phyloP scores from a whole-genome alignment of 176 grass and related monocot species.

The Metroxylon sagu region DNA sequence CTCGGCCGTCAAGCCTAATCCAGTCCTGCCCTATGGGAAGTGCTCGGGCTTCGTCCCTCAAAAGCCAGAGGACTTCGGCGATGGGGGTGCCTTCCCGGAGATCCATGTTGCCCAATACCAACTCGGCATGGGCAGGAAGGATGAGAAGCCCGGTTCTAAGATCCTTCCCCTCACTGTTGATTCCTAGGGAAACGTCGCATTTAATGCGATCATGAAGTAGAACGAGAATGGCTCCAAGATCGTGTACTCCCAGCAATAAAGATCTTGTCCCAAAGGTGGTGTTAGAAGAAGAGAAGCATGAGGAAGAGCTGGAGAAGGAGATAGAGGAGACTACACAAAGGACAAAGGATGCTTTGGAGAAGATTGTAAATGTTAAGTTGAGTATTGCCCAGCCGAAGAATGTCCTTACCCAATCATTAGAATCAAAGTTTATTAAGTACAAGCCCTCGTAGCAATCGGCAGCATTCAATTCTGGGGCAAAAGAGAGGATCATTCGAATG shows the following conservation, averaged over 20 bases:
- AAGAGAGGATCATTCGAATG: slow-evolving; percentile 94
- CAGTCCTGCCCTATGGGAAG: slow-evolving; percentile 60
- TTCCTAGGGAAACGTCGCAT: slow-evolving; percentile 68
- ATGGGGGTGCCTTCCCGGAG: slow-evolving; percentile 91
- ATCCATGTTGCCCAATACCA: slow-evolving; percentile 89
- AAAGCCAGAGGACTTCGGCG: slow-evolving; percentile 63
- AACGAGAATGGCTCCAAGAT: slow-evolving; percentile 86
- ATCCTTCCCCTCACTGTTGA: slow-evolving; percentile 90
- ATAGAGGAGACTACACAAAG: slow-evolving; percentile 75
- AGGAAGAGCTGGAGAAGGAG: slow-evolving; percentile 65
- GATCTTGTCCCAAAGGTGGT: slow-evolving; percentile 75
- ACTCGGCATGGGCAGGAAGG: slow-evolving; percentile 73
- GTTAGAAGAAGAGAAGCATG: slow-evolving; percentile 25
- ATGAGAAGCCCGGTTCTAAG: slow-evolving; percentile 73
- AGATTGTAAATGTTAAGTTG: slow-evolving; percentile 79
- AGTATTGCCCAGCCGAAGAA: slow-evolving; percentile 89
- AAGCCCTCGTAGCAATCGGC: slow-evolving; percentile 90
- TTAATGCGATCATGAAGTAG: slow-evolving; percentile 92
- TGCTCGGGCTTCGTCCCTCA: slow-evolving; percentile 64
- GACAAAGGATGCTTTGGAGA: slow-evolving; percentile 64
- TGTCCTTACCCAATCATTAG: slow-evolving; percentile 60
- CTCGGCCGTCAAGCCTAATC: slow-evolving; percentile 18
- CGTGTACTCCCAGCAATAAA: slow-evolving; percentile 86
- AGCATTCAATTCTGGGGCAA: slow-evolving; percentile 90
- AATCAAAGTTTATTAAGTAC: slow-evolving; percentile 95